A percentile compares a stretch with the other conserved stretches of the same genome.
phyloP scores from a whole-genome alignment of 345 rosid species.

The Salix purpurea region DNA sequence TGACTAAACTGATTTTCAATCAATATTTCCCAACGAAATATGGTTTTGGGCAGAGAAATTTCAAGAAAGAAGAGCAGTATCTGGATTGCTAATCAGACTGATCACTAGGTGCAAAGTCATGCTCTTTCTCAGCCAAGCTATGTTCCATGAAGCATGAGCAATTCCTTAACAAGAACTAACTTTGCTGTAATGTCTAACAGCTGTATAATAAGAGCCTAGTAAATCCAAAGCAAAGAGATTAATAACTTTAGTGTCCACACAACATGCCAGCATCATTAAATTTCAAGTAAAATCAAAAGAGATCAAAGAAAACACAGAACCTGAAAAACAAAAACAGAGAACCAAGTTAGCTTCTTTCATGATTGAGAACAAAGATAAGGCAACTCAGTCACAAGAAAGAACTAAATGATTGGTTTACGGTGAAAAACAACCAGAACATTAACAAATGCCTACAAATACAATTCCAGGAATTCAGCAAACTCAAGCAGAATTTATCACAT shows the following conservation, averaged over 20 bases:
- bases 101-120: not conserved
- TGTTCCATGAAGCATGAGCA: not conserved
- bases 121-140: too few relatives aligned
- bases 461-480: not conserved
- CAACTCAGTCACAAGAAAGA: not conserved
- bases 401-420: not conserved
- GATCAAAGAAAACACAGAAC: too few relatives aligned
- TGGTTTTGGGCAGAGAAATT: not conserved
- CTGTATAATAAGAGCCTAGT: too few relatives aligned
- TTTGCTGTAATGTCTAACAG: too few relatives aligned
- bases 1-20: not conserved
- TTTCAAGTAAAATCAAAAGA: too few relatives aligned
- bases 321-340: too few relatives aligned
- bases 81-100: not conserved
- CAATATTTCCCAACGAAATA: not conserved
- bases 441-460: not conserved
- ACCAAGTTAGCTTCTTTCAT: too few relatives aligned
- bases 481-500: conserved; percentile 4
- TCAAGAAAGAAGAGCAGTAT: not conserved
- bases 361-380: too few relatives aligned
- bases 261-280: too few relatives aligned
- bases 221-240: too few relatives aligned
- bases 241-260: too few relatives aligned
- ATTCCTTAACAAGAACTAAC: not conserved
- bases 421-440: not conserved